A percentile compares a stretch with the other conserved stretches of the same genome.
Evolutionary conservation across 2,329 filamentous ascomycete genomes (phyloP).

Genomic region (Fusarium cicatricum): DNA sequence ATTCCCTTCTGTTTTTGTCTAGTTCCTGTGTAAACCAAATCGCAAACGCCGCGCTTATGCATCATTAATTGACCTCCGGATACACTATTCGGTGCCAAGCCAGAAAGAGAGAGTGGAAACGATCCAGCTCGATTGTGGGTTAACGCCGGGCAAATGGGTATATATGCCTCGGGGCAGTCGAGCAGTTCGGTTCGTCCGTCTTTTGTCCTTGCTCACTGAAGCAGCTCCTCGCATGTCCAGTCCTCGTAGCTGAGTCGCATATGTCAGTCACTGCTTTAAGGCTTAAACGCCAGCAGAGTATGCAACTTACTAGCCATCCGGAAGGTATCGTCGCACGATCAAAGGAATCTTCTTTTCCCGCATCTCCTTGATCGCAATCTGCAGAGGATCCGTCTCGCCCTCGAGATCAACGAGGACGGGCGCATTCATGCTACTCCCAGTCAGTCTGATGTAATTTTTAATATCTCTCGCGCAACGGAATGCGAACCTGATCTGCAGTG

Average conservation of each 20-base stretch:
- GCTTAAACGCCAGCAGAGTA: background rate
- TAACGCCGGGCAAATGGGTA: conserved; percentile 37
- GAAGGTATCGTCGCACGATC: conserved; percentile 93
- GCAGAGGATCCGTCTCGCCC: conserved; percentile 95
- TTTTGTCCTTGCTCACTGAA: conserved; percentile 59
- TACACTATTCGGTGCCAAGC: conserved; percentile 27
- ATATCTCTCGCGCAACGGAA: background rate
- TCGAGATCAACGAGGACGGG: conserved; percentile 96
- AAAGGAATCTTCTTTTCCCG: conserved; percentile 98
- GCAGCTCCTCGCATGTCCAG: conserved; percentile 97
- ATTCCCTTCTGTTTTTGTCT: conserved; percentile 40
- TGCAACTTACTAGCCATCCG: conserved; percentile 86
- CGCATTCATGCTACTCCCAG: conserved; percentile 84
- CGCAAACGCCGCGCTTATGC: conserved; percentile 51
- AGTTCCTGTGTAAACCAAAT: conserved; percentile 42
- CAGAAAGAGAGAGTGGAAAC: conserved; percentile 18
- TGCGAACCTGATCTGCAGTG: conserved; percentile 90
- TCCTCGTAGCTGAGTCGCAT: conserved; percentile 83
- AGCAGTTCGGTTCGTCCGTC: conserved; percentile 17
- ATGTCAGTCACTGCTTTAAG: conserved; percentile 16
- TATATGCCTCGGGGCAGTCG: conserved; percentile 39
- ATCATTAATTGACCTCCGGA: conserved; percentile 41
- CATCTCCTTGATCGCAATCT: conserved; percentile 97
- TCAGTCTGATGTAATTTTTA: conserved; percentile 18
- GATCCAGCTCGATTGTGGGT: conserved; percentile 38